Conservation (phyloP, 495 filamentous ascomycete species). For the Annulohypoxylon maeteangense region DNA sequence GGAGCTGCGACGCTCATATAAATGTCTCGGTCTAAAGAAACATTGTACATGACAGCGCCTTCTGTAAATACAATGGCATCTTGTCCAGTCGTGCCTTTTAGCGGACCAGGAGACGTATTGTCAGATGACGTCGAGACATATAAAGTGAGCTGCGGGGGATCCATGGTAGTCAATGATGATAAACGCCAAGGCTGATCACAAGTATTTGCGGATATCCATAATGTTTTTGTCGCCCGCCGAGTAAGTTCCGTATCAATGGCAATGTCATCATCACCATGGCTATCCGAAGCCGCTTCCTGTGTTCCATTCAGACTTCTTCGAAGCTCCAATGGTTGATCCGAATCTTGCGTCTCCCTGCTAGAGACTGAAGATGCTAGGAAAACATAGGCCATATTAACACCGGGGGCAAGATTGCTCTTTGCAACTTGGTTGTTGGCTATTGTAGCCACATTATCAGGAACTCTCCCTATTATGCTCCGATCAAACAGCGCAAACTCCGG, state of each 20-base stretch:
- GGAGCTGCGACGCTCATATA: conserved; percentile 81
- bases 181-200: conserved; percentile 75
- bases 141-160: conserved; percentile 77
- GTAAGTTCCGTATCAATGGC: conserved; percentile 26
- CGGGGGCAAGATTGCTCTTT: conserved; percentile 64
- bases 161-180: conserved; percentile 46
- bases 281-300: conserved; percentile 21
- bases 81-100: conserved; percentile 57
- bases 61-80: conserved; percentile 52
- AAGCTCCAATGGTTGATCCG: conserved; percentile 23
- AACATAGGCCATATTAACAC: conserved; percentile 58
- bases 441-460: conserved; percentile 54
- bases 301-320: conserved; percentile 37
- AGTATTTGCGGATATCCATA: conserved; percentile 84
- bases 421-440: conserved; percentile 73
- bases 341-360: conserved; percentile 30
- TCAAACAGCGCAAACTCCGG: conserved; percentile 69
- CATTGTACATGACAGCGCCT: conserved; percentile 71
- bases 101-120: conserved; percentile 75
- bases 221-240: conserved; percentile 53
- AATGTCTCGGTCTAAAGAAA: conserved; percentile 68
- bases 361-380: conserved; percentile 47
- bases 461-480: conserved; percentile 71
- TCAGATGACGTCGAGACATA: conserved; percentile 75
- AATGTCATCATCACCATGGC: conserved; percentile 5